A percentile compares a stretch with the other conserved stretches of the same genome.
phyloP scores from a whole-genome alignment of 2,329 filamentous ascomycete genomes.

The Microdochium nivale region DNA sequence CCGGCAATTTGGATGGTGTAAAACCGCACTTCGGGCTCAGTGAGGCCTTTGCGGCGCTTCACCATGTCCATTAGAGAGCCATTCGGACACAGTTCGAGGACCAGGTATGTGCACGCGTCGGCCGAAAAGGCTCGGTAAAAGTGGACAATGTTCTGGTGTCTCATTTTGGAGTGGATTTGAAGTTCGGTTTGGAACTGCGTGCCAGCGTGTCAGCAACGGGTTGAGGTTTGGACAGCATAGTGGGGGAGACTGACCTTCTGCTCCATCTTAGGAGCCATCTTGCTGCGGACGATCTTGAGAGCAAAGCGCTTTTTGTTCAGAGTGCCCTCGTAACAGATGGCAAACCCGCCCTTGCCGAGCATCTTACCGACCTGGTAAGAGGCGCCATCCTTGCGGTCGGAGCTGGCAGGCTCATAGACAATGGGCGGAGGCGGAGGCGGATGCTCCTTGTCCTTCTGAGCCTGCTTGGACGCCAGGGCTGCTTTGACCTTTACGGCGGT shows the following conservation, averaged over 20 bases:
- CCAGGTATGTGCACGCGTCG: slow-evolving; percentile 81
- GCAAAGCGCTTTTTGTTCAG: slow-evolving; percentile 61
- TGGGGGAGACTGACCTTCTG: slow-evolving; percentile 61
- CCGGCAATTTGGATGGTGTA: slow-evolving; percentile 93
- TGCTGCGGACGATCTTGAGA: slow-evolving; percentile 75
- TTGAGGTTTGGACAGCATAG: background rate
- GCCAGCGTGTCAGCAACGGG: background rate
- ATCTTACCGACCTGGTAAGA: slow-evolving; percentile 67
- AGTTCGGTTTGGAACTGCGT: slow-evolving; percentile 68
- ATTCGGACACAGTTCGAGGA: slow-evolving; percentile 89
- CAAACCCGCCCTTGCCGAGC: slow-evolving; percentile 75
- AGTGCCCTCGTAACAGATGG: slow-evolving; percentile 69
- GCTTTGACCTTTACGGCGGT: slow-evolving; percentile 42
- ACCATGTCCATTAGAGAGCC: slow-evolving; percentile 98
- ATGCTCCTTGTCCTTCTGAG: slow-evolving; percentile 53
- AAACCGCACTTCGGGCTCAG: slow-evolving; percentile 86
- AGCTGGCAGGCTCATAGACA: slow-evolving; percentile 55
- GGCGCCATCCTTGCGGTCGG: slow-evolving; percentile 60
- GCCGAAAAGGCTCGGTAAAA: slow-evolving; percentile 93
- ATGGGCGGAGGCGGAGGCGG: slow-evolving; percentile 54
- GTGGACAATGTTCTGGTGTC: slow-evolving; percentile 89
- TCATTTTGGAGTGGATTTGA: slow-evolving; percentile 97
- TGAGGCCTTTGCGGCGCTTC: slow-evolving; percentile 81
- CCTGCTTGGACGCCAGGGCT: slow-evolving; percentile 22
- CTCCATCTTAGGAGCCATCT: slow-evolving; percentile 76